Evolutionary conservation across 108 stramenopile genomes (phyloP).

Genomic region (Schizochytrium sp.): DNA sequence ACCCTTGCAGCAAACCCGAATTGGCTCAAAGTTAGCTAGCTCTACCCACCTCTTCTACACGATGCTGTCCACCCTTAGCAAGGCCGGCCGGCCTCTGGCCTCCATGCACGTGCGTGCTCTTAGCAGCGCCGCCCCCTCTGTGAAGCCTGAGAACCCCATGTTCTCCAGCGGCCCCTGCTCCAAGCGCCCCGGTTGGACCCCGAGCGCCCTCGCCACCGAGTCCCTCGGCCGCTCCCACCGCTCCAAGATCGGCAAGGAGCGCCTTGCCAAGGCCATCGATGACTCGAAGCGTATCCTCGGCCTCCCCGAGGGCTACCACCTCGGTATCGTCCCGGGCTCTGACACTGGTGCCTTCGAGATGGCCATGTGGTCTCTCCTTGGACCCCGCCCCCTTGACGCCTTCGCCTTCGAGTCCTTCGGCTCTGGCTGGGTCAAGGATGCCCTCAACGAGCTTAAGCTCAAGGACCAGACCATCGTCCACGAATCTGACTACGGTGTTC

Average conservation of each 20-base stretch:
- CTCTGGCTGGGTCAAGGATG: constrained; percentile 96
- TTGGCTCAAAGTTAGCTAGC: background rate
- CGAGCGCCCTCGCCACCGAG: constrained; percentile 81
- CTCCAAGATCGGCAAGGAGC: constrained; percentile 95
- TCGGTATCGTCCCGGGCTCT: constrained; percentile 97
- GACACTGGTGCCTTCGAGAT: constrained; percentile 99
- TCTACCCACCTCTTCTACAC: background rate
- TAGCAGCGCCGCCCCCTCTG: constrained; percentile 56
- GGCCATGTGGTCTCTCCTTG: constrained; percentile 99
- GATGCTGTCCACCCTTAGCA: background rate
- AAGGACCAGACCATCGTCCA: constrained; percentile 84
- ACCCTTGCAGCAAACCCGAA: background rate
- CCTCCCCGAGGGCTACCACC: constrained; percentile 92
- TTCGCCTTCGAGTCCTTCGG: constrained; percentile 99
- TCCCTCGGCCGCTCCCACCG: constrained; percentile 95
- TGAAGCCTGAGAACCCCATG: constrained; percentile 69
- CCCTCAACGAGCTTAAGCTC: constrained; percentile 89
- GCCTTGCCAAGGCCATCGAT: constrained; percentile 91
- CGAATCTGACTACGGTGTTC: constrained; percentile 94
- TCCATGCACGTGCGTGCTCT: constrained; percentile 43
- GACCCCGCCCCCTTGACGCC: constrained; percentile 90
- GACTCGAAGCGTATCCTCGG: constrained; percentile 92
- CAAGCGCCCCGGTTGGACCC: constrained; percentile 95
- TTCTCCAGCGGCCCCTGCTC: constrained; percentile 88
- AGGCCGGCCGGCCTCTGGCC: background rate